phyloP scores from a whole-genome alignment of 2,329 filamentous ascomycete species.

The Fusarium globosum region DNA sequence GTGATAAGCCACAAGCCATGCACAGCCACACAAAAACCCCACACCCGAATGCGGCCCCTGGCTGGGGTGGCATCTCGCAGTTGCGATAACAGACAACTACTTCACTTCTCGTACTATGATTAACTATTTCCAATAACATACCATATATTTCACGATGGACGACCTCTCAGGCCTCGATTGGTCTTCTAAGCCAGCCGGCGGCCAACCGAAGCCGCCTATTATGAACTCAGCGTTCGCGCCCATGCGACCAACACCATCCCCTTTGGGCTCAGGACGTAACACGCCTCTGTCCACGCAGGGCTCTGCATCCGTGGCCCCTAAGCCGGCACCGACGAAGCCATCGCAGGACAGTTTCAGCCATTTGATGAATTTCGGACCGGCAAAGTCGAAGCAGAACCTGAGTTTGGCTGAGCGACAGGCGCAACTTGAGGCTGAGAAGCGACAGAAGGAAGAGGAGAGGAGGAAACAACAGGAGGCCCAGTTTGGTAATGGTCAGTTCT shows the following conservation, averaged over 20 bases:
- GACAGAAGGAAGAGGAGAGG: conserved; percentile 78
- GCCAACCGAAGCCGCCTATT: conserved; percentile 52
- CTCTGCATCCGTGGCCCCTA: conserved; percentile 57
- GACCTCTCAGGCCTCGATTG: conserved; percentile 71
- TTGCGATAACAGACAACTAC: conserved; percentile 37
- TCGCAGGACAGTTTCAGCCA: conserved; percentile 81
- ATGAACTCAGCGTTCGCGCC: conserved; percentile 60
- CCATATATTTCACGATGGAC: conserved; percentile 61
- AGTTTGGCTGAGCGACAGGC: conserved; percentile 82
- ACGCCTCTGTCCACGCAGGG: conserved; percentile 66
- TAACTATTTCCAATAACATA: conserved; percentile 39
- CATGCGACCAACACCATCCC: conserved; percentile 67
- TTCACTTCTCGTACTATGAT: conserved; percentile 40
- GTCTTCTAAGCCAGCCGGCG: conserved; percentile 57
- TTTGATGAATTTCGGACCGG: conserved; percentile 69
- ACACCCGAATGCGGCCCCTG: conserved; percentile 43
- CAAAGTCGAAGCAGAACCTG: conserved; percentile 75
- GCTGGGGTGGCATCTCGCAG: conserved; percentile 29
- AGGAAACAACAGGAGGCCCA: conserved; percentile 78
- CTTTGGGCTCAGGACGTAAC: conserved; percentile 65
- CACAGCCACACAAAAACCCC: conserved; percentile 41
- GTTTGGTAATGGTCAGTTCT: conserved; percentile 81
- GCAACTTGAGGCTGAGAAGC: conserved; percentile 72
- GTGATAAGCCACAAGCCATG: conserved; percentile 27
- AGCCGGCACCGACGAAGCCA: conserved; percentile 60